phyloP scores from a whole-genome alignment of 768 basidiomycete genomes.

The Boletus subparvulus region DNA sequence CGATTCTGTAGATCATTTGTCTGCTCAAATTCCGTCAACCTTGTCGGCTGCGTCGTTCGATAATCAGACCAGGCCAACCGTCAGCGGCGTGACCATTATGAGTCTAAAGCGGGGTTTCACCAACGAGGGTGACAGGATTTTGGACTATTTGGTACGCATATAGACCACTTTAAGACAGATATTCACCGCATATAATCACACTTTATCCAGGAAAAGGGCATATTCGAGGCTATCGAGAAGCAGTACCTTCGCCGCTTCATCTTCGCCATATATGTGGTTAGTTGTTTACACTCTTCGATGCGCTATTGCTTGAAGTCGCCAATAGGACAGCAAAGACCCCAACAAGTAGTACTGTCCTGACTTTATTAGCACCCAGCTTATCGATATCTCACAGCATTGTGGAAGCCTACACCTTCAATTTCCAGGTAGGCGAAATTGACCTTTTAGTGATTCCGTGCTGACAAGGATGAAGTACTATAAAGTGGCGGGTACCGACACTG shows the following conservation, averaged over 20 bases:
- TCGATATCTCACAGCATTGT: slow-evolving; percentile 55
- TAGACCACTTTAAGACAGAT: slow-evolving; percentile 13
- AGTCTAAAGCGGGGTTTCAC: slow-evolving; percentile 73
- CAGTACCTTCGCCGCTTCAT: slow-evolving; percentile 84
- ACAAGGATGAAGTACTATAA: slow-evolving; percentile 57
- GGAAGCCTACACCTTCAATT: slow-evolving; percentile 88
- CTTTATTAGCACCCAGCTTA: slow-evolving; percentile 13
- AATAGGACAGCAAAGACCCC: slow-evolving; percentile 79
- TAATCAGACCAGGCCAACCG: slow-evolving; percentile 38
- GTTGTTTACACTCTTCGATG: slow-evolving; percentile 17
- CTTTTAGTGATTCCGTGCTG: not conserved
- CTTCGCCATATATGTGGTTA: slow-evolving; percentile 80
- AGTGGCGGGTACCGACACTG: slow-evolving; percentile 55
- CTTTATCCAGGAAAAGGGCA: slow-evolving; percentile 68
- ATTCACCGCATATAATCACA: slow-evolving; percentile 2
- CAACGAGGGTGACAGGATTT: slow-evolving; percentile 76
- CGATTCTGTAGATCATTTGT: slow-evolving; percentile 24
- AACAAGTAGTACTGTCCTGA: slow-evolving; percentile 56
- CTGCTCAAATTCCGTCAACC: slow-evolving; percentile 32
- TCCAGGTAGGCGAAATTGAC: slow-evolving; percentile 47
- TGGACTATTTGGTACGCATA: slow-evolving; percentile 71
- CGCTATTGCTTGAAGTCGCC: not conserved
- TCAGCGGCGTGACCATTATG: slow-evolving; percentile 73
- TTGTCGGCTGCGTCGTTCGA: slow-evolving; percentile 39
- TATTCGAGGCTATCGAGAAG: slow-evolving; percentile 83